These are phyloP conservation scores for Microbotryum lychnidis-dioicae DNA, from an alignment of 1,284 basidiomycete species.

Conservation along the genomic window DNA sequence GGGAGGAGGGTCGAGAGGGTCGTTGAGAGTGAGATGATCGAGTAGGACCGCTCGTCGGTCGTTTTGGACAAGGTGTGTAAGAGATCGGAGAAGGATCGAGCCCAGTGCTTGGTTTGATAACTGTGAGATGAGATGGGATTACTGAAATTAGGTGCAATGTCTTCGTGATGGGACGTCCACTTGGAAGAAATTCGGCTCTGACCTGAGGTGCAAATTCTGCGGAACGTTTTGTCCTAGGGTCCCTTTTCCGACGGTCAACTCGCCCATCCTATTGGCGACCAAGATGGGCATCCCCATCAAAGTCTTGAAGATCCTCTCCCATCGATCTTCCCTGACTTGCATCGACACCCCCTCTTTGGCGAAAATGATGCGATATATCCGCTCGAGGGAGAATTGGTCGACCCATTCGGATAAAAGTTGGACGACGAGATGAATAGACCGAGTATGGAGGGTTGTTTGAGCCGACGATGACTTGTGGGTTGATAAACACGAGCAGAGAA, in stretches of 20 bases:
- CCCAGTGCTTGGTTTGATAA: background rate
- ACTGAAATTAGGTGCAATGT: background rate
- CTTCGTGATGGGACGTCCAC: no score
- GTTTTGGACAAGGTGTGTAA: constrained; percentile 8
- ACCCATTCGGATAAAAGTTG: constrained; percentile 52
- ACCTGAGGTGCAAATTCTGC: constrained; percentile 21
- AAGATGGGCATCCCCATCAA: constrained; percentile 55
- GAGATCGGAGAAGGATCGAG: constrained; percentile 1
- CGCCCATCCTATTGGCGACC: constrained; percentile 54
- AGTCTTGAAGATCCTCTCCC: constrained; percentile 63
- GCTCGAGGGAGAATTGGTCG: constrained; percentile 48
- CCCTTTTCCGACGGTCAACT: constrained; percentile 36
- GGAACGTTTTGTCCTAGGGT: constrained; percentile 41
- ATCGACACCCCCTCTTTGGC: constrained; percentile 38
- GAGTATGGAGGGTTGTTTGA: constrained; percentile 39
- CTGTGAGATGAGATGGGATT: background rate
- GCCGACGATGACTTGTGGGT: constrained; percentile 39
- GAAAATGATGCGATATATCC: constrained; percentile 53
- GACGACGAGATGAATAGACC: constrained; percentile 36
- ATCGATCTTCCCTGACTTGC: constrained; percentile 37
- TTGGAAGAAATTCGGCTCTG: background rate
- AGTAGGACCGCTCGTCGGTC: background rate
- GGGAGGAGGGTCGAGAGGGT: constrained; percentile 1
- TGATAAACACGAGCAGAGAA: constrained; percentile 40
- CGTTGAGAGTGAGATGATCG: background rate